Conservation (phyloP, 2,329 filamentous ascomycete species). For the Penicillium sp. region DNA sequence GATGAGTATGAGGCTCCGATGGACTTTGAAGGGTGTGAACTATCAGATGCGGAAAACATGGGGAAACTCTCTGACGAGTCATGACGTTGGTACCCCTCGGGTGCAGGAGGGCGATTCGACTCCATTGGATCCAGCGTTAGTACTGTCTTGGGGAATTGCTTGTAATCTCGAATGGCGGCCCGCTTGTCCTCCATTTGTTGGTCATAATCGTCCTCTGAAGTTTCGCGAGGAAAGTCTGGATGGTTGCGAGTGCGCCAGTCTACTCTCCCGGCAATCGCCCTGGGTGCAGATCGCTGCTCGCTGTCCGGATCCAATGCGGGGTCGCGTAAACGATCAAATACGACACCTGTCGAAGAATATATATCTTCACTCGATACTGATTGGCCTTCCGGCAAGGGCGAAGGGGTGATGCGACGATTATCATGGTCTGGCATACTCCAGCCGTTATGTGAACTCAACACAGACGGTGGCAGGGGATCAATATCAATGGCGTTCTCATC, state of each 20-base stretch:
- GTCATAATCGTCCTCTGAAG: conserved; percentile 38
- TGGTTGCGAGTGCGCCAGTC: conserved; percentile 38
- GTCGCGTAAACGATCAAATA: conserved; percentile 26
- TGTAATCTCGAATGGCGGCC: conserved; percentile 50
- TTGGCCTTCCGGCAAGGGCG: conserved; percentile 24
- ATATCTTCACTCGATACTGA: conserved; percentile 28
- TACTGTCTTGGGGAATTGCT: conserved; percentile 51
- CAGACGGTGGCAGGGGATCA: conserved; percentile 45
- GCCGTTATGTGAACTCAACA: conserved; percentile 41
- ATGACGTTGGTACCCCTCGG: conserved; percentile 48
- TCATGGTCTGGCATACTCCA: conserved; percentile 32
- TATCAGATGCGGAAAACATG: conserved; percentile 64
- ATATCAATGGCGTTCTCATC: conserved; percentile 40
- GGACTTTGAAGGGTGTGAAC: conserved; percentile 55
- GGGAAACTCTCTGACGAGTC: conserved; percentile 63
- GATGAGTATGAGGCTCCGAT: conserved; percentile 53
- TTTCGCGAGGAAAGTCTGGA: conserved; percentile 27
- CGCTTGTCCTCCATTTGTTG: conserved; percentile 44
- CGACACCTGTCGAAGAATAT: conserved; percentile 21
- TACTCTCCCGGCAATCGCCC: conserved; percentile 39
- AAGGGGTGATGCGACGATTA: conserved; percentile 15
- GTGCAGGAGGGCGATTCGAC: conserved; percentile 30
- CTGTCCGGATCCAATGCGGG: conserved; percentile 21
- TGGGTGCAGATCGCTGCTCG: conserved; percentile 43
- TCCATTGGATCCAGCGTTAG: conserved; percentile 48